Base-by-base conservation (phyloP, 2,329 filamentous ascomycete genomes). In the Ophiostoma himal-ulmi region DNA sequence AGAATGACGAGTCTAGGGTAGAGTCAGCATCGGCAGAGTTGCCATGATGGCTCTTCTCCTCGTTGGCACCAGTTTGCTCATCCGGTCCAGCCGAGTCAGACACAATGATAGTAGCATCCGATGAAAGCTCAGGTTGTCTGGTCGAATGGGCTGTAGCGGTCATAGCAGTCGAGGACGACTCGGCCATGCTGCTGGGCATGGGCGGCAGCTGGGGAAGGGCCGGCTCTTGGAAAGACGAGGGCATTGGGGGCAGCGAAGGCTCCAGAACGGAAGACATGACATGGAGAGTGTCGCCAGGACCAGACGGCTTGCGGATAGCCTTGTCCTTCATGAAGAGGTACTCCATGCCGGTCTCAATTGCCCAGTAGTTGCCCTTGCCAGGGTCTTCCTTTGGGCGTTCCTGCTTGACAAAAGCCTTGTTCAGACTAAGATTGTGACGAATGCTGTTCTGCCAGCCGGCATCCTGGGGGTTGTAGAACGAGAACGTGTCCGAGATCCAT, bases 361-460 rank as follows among this genome's bases (percentile, higher is more conserved):
- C 88, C 95, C 95, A 98, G 82, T 98, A 98, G 80, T 97, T 94
- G 62, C 95, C 95, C 81, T 98, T 98, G 76, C 95, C 95, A 3
- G 94, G 94, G 76, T 98, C 95, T 77, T 97, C 94, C 83, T 98
- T 98, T 71, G 94, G 93, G 71, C 95, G 88, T 79, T 97, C 94
- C 77, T 96, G 91, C 82, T 98, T 98, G 78, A 94, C 89, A 77
- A 98, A 98, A 66, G 92, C 92, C 81, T 98, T 98, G 84, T 97
- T 96, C 64, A 99, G 84, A 77, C 94, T 97, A 44, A 99, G 88
- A 76, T 99, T 99, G 80, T 99, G 95, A 44, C 95, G 91, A 78
- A 99, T 99, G 82, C 95, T 98, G 80, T 99, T 99, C 80, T 98
- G 94, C 95, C 95, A 99, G 73, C 95, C 94, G 13, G 91, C 89